These are phyloP conservation scores for Chlamydomonas schloesseri DNA, from an alignment of 139 green algal species.

Conservation along the genomic window DNA sequence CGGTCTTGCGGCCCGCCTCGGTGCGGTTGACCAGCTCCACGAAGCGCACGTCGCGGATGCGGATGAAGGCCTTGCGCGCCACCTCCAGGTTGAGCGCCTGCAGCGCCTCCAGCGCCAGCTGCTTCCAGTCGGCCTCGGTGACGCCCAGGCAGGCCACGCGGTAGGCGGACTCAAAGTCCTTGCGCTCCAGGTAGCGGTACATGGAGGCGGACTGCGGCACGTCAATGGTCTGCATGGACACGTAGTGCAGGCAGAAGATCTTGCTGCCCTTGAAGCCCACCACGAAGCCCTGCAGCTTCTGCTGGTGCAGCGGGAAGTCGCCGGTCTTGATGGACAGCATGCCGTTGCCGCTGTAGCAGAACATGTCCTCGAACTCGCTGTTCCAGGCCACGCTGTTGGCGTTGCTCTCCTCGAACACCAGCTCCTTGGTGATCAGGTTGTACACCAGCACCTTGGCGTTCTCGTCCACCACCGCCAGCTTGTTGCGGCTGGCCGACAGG, in stretches of 20 bases:
- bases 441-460: conserved; percentile 78
- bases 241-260: conserved; percentile 87
- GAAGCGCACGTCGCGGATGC: conserved; percentile 77
- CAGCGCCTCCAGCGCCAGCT: conserved; percentile 76
- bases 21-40: conserved; percentile 81
- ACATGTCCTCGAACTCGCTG: conserved; percentile 87
- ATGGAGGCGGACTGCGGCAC: conserved; percentile 82
- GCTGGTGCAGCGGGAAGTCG: conserved; percentile 80
- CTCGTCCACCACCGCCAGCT: conserved; percentile 89
- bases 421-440: conserved; percentile 79
- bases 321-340: conserved; percentile 85
- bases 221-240: conserved; percentile 84
- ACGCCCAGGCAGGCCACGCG: conserved; percentile 83
- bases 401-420: conserved; percentile 75
- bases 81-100: conserved; percentile 74
- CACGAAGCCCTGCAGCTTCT: conserved; percentile 86
- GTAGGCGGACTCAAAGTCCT: conserved; percentile 76
- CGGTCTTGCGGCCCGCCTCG: conserved; percentile 57
- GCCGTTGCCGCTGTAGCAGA: conserved; percentile 84
- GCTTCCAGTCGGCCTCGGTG: conserved; percentile 84
- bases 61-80: conserved; percentile 82
- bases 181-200: conserved; percentile 63
- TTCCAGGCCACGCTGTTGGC: conserved; percentile 90
- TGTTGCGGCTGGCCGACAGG: conserved; percentile 63
- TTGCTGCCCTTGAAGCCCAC: conserved; percentile 84